Conservation (phyloP, 2,329 filamentous ascomycete genomes). For the Cryphonectria carpinicola region DNA sequence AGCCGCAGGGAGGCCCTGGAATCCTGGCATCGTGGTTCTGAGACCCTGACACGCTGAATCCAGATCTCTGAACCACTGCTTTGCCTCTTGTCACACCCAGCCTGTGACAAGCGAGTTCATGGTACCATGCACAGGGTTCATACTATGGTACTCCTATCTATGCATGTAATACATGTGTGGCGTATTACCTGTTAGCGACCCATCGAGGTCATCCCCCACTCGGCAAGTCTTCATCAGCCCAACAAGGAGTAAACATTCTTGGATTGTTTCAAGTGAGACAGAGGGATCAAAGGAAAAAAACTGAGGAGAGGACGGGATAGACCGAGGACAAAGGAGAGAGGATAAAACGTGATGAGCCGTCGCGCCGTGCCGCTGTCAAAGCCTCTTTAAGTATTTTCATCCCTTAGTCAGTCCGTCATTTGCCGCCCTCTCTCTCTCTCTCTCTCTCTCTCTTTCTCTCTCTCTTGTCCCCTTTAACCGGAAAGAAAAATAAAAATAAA, state of each 20-base stretch:
- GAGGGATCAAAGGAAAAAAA: background rate
- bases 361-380: slow-evolving; percentile 5
- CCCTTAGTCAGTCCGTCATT: background rate
- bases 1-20: background rate
- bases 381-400: background rate
- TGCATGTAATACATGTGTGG: background rate
- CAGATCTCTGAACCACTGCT: background rate
- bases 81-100: background rate
- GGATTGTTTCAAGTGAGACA: background rate
- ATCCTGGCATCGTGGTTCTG: background rate
- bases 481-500: background rate
- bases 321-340: background rate
- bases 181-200: background rate
- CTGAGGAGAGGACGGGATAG: background rate
- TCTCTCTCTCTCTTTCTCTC: no score
- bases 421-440: background rate
- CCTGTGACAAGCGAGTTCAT: background rate
- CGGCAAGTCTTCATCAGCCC: background rate
- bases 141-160: background rate
- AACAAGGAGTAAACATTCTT: background rate
- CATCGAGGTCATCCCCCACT: background rate
- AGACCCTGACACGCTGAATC: background rate
- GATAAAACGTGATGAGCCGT: background rate
- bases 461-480: background rate
- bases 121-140: background rate